Evolutionary conservation across 768 basidiomycete genomes (phyloP), one percentile per base, ranked within the genome.

Genomic region (Crassisporium funariophilum): DNA sequence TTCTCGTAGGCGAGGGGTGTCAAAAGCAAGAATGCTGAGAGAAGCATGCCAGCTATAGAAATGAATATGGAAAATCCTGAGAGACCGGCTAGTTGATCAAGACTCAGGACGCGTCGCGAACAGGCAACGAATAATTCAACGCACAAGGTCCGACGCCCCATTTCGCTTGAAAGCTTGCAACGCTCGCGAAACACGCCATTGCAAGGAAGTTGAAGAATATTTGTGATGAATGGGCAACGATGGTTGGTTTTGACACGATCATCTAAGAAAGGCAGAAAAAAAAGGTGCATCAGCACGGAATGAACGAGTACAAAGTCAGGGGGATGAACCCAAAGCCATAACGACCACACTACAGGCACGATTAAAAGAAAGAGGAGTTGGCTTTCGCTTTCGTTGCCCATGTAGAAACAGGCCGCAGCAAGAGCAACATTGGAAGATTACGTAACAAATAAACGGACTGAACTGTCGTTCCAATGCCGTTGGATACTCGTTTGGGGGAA

Each of bases 131-230:
- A 36, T 17, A 4, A 37, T n/a, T 27, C 44, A 35, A 81, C 92
- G 56, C 56, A 95, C 94, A 97, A 29, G 91, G 90, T 6, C 90
- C 90, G 17, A 95, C 78, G 8, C 75, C 60, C 81, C 82, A 94
- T 54, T 87, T 86, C 4, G 89, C 84, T 58, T 98, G 94, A 66
- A 95, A 98, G 16, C 75, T 72, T 0, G 94, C 94, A 3, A 93
- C 88, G 56, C 88, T 85, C 6, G 89, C 95, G 57, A 91, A 93
- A 61, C 91, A 95, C 37, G 86, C 87, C 82, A 95, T 87, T 10
- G 91, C 82, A 36, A 98, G 77, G 62, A 98, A 97, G 64, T 88
- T 86, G 82, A 95, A 93, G 76, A 98, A 94, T 44, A 83, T 78
- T 72, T 95, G 88, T 2, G 80, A 83, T 22, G 79, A 64, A 63